Percentiles rank a stretch among this genome's conserved stretches.
phyloP scores from a whole-genome alignment of 1,284 basidiomycete species.

The Volvariella surrecta region DNA sequence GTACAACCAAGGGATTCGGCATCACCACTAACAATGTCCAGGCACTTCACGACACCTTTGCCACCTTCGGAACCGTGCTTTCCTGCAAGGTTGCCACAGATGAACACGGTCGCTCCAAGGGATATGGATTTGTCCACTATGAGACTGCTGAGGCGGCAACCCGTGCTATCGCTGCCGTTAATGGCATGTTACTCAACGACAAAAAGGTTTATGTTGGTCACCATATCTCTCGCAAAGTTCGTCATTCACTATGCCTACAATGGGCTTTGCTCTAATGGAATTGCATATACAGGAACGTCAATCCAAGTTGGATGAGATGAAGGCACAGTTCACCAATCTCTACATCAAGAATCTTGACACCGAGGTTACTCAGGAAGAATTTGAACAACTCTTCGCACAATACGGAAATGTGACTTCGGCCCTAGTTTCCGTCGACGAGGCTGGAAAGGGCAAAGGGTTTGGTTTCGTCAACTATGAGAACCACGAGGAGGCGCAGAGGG shows the following conservation, averaged over 20 bases:
- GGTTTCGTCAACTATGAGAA: conserved; percentile 96
- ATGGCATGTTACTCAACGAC: conserved; percentile 99
- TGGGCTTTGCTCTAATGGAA: background rate
- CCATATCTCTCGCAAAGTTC: conserved; percentile 93
- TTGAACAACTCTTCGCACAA: conserved; percentile 73
- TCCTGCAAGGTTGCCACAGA: conserved; percentile 99
- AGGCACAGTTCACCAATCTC: conserved; percentile 95
- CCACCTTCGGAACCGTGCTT: conserved; percentile 96
- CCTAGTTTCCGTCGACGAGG: conserved; percentile 74
- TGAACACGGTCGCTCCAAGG: conserved; percentile 87
- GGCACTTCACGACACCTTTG: conserved; percentile 99
- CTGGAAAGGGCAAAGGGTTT: conserved; percentile 92
- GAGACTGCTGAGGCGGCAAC: conserved; percentile 97
- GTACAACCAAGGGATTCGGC: no score
- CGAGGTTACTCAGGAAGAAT: conserved; percentile 83
- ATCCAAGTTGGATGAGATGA: conserved; percentile 97
- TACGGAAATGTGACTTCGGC: conserved; percentile 91
- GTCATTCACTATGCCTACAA: conserved; percentile 12
- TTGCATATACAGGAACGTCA: conserved; percentile 77
- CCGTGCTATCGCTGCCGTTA: conserved; percentile 95
- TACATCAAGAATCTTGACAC: conserved; percentile 96
- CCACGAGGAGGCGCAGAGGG: conserved; percentile 89
- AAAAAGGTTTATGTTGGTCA: conserved; percentile 99
- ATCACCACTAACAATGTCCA: conserved; percentile 17
- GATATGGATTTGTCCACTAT: conserved; percentile 99